Base-by-base conservation (phyloP, 306 rosid genomes). In the Glycine soja region DNA sequence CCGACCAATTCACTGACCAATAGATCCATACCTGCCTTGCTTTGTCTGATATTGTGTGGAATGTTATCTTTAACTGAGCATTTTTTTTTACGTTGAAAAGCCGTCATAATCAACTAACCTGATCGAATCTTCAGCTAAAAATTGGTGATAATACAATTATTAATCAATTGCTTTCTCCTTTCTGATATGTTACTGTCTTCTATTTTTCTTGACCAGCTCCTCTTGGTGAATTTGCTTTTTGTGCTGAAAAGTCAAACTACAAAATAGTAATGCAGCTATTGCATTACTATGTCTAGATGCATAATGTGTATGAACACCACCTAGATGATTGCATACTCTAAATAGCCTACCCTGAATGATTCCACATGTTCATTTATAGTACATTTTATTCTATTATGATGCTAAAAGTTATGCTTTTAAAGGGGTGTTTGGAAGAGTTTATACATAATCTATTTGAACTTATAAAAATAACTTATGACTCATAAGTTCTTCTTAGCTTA, bases 31-130 rank as follows among this genome's bases (percentile, higher is more conserved):
- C 70, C n/a, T 24, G 14, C 61, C 3, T 75, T 43, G 18, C 34
- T 69, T 53, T 66, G 51, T 75, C 45, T 65, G 68, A 77, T 32
- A 68, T 43, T 16, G 43, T 24, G n/a, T 16, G 69, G 36, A 68
- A 47, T 67, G 85, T 13, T 75, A 61, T 72, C 32, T 72, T 8
- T 67, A 75, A 43, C 45, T 58, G 14, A 78, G 7, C 82, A 54
- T 57, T 78, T 56, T 43, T 4, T 24, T 78, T 68, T 16, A 10
- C 59, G 18, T 79, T 12, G n/a, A 24, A 48, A 46, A 72, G 48
- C 62, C 73, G 65, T 78, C 70, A 45, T 58, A 47, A 19, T 65
- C 63, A 79, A 24, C 30, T 66, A 66, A 59, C 43, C 51, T 48
- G 36, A 9, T 63, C 2, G 6, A 7, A n/a, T 42, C 42, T 61